These are phyloP conservation scores for Syncephalis plumigaleata DNA, from an alignment of 371 early-diverging fungal species.

Conservation along the genomic window DNA sequence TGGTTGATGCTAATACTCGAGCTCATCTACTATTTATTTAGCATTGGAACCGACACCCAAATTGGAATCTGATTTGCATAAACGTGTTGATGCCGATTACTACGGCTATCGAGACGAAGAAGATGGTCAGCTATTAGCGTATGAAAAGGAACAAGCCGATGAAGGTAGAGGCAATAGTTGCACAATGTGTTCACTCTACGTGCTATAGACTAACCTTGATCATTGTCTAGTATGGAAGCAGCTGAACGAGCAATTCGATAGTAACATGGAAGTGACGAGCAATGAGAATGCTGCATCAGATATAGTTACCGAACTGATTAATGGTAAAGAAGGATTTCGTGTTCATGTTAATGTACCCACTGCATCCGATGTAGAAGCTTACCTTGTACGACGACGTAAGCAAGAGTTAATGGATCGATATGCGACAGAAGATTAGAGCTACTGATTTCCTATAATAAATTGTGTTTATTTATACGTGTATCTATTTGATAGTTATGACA, in stretches of 20 bases:
- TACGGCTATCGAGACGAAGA: constrained; percentile 93
- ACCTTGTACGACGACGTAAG: constrained; percentile 45
- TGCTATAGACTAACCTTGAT: background rate
- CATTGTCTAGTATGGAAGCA: background rate
- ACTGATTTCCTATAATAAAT: too few species aligned
- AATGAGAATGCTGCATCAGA: too few species aligned
- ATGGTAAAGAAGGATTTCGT: constrained; percentile 6
- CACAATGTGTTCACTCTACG: background rate
- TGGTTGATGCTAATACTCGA: background rate
- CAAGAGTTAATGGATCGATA: constrained; percentile 24
- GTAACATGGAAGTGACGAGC: background rate
- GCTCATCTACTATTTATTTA: background rate
- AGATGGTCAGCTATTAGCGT: constrained; percentile 59
- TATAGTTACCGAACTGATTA: constrained; percentile 3
- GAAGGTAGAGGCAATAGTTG: constrained; percentile 15
- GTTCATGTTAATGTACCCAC: constrained; percentile 27
- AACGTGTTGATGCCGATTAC: constrained; percentile 82
- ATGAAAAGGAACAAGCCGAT: constrained; percentile 42
- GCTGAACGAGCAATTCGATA: background rate
- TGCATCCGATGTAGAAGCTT: constrained; percentile 57
- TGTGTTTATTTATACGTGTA: too few species aligned
- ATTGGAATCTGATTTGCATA: constrained; percentile 50
- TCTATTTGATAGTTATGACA: constrained; percentile 88
- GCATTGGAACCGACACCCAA: constrained; percentile 13
- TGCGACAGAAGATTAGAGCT: constrained; percentile 9